Base-by-base conservation (phyloP, 352 stramenopile species). In the Phytophthora fragariae region DNA sequence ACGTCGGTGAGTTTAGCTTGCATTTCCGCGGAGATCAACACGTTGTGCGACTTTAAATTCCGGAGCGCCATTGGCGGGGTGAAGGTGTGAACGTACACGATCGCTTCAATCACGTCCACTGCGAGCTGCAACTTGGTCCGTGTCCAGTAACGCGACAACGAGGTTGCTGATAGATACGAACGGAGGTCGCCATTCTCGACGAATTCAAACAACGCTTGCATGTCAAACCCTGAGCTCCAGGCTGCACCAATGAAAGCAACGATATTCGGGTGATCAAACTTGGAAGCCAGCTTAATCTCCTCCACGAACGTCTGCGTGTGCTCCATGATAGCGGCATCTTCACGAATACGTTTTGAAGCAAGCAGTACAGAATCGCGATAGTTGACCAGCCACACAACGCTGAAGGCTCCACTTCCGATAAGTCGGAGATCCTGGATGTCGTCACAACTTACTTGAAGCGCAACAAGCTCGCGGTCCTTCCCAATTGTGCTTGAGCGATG, bases 41-140 rank as follows among this genome's bases (percentile, higher is more conserved):
- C 46, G n/a, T 53, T 53, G 15, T 27, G 15, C 3, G 46, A 53
- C 46, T 53, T 27, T 14, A 27, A 14, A 24, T 53, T 24, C 14
- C 46, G 46, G 8, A 24, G 46, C 15, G 19, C 17, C 9, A 53
- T 1, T 11, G 46, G 46, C n/a, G 46, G 46, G 6, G n/a, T 24
- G n/a, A 53, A 53, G n/a, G 46, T 24, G 17, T 53, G 46, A 53
- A 53, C 8, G n/a, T 53, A 53, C 46, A 53, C 46, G 5, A 53
- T 19, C 6, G 46, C 46, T 12, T 53, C 46, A 15, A 53, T 53
- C 17, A 53, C 46, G n/a, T 53, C 46, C n/a, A 53, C 17, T 11
- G 46, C 46, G 8, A 53, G 15, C 17, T 24, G 15, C 5, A 53
- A n/a, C n/a, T 53, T 53, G 17, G 6, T 19, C 17, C 46, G 15